A percentile compares a stretch with the other conserved stretches of the same genome.
Conservation (phyloP, 352 stramenopile species). For the Salisapilia sapeloensis region DNA sequence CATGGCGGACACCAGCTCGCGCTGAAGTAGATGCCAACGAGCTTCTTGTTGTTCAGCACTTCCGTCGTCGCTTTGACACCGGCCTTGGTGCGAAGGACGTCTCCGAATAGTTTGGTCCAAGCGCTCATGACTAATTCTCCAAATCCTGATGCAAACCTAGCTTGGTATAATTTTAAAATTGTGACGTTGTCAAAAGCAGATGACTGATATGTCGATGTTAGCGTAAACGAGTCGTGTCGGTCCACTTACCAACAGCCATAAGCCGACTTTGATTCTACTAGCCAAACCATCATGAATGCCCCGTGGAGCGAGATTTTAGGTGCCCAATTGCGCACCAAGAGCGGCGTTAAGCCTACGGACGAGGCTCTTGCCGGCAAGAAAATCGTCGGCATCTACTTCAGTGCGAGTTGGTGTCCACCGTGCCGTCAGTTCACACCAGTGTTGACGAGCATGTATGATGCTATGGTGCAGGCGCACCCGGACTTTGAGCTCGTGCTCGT, state of each 20-base stretch:
- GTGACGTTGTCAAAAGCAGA: too few species aligned
- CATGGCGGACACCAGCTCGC: conserved; percentile 92
- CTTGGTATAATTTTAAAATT: too few species aligned
- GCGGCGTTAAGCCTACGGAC: too few species aligned
- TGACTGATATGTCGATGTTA: too few species aligned
- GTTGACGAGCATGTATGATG: conserved; percentile 12
- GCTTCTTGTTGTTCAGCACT: conserved; percentile 52
- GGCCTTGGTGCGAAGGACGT: conserved; percentile 53
- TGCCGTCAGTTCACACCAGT: conserved; percentile 66
- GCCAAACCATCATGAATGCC: too few species aligned
- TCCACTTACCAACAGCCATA: too few species aligned
- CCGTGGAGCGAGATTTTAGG: too few species aligned
- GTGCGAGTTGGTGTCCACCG: conserved; percentile 7
- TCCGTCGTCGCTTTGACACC: conserved; percentile 54
- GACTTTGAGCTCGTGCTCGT: conserved; percentile 61
- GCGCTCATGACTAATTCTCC: too few species aligned
- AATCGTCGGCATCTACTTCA: conserved; percentile 3
- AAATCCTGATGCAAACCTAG: too few species aligned
- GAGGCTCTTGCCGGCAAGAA: conserved; percentile 6
- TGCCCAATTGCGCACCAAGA: too few species aligned
- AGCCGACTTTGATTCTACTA: too few species aligned
- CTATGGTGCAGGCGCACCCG: conserved; percentile 10
- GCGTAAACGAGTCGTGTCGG: too few species aligned
- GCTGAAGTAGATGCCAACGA: conserved; percentile 91
- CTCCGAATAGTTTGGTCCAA: conserved; percentile 52